Base-by-base conservation (phyloP, 73 alveolate species). In the Paramecium caudatum region DNA sequence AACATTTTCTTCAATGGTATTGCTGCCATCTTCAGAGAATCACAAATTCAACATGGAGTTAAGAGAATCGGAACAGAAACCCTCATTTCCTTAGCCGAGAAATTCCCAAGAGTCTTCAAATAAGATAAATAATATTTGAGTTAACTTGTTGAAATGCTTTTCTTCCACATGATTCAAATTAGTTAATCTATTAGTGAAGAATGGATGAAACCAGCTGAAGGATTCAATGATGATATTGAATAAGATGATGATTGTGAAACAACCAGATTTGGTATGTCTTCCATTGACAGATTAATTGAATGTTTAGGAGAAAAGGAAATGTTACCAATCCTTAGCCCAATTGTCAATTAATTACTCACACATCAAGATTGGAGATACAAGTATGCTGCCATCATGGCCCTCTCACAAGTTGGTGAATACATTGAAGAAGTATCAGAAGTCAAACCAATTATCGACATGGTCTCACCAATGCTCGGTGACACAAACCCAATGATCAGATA, bases 401-500 rank as follows among this genome's bases (percentile, higher is more conserved):
- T 96, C 45, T 94, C 98, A 25, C 91, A 96, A 87, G 95, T 96
- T 4, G 97, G 97, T 12, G 98, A 96, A 91, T 95, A 94, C 82
- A 90, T 95, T 32, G 97, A 91, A 30, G 98, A 96, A 39, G 93
- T 82, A 68, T 70, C 47, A 1, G 94, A 94, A 90, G 91, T 96
- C 34, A 36, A 91, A 45, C 96, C 94, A 7, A 95, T 95, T 84
- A 80, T 96, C 61, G 97, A 96, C 9, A 90, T 82, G 25, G 95
- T 96, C 1, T 84, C 92, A 30, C 50, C 90, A 0, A 95, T 96
- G 91, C 82, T 91, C 30, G 27, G 33, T 12, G 96, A 96, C 90
- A 84, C 87, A 3, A 93, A 96, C 62, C 96, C 99, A 37, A 97
- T 96, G 96, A 93, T 98, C 87, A 95, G 99, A 84, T 97, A 95